Evolutionary conservation across 2,329 filamentous ascomycete species (phyloP), one percentile per base, ranked within the genome.

Genomic region (Hymenoscyphus scutula): DNA sequence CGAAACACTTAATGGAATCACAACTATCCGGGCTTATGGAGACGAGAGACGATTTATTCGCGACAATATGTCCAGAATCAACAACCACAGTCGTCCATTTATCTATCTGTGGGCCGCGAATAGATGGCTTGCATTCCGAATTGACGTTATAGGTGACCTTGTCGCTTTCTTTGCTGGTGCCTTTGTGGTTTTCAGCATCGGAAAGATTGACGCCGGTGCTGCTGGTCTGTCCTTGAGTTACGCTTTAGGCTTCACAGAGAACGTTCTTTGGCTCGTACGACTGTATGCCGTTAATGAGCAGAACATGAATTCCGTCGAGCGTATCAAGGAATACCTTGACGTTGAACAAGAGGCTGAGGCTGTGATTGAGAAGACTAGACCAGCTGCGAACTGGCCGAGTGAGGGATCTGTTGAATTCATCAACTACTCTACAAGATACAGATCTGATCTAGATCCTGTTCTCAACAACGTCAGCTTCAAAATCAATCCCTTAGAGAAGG

Each of bases 221-320:
- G 95, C 94, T 34, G 95, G 95, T 79, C 84, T 99, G 65, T 96
- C 95, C 5, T 81, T 99, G 71, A 97, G 92, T 58, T 99, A 99
- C 72, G 95, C 95, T 17, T 91, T 99, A 69, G 94, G 91, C 1
- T 99, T 99, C 72, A 96, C 93, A 0, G 95, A 99, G 76, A 98
- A 97, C 68, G 90, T 99, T 6, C 79, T 99, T 19, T 99, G 95
- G 95, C 87, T 98, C 61, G 93, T 99, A 32, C 89, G 95, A 55
- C 82, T 97, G 15, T 99, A 99, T 75, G 89, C 93, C 0, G 87
- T 91, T 73, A 97, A 98, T 72, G 95, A 99, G 78, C 95, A 99
- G 77, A 98, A 97, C 77, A 98, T 99, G 95, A 99, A 99, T 77
- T 94, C 94, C 2, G 93, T 98, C 56, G 95, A 99, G 78, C 91